Evolutionary conservation across 2,329 filamentous ascomycete species (phyloP), one percentile per base, ranked within the genome.

Genomic region (Penicillium sp.): DNA sequence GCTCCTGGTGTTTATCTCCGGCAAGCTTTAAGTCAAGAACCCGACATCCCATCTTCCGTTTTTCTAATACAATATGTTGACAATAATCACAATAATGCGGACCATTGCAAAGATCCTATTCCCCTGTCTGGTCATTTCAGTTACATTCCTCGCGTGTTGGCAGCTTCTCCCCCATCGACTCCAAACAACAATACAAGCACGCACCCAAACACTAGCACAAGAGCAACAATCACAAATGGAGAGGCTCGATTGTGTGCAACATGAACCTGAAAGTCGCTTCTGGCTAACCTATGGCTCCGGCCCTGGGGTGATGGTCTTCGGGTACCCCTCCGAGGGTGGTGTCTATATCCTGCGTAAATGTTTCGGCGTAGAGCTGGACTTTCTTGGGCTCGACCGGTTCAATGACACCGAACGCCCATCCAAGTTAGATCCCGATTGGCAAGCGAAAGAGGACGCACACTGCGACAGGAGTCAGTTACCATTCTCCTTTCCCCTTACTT

Each of bases 291-390:
- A 37, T 37, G 35, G 35, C 35, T 37, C 35, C 35, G 35, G 35
- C 35, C 21, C 19, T 22, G 59, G 59, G 3, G 37, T 37, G 4
- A 16, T 22, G 33, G 54, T 58, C 10, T 44, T 22, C 3, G 59
- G 59, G 2, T 58, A 27, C 10, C 59, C 59, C 4, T 60, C 57
- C 9, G 43, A 48, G 27, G 59, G 59, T 3, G 59, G 55, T 16
- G 5, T 53, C 37, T 62, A 62, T 48, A 5, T 19, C 6, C 48
- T 60, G 29, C 6, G 37, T 7, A 1, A 39, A n/a, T 53, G 51
- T 35, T 8, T 48, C n/a, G 41, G 53, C 5, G 54, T 62, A 19
- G 59, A 62, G 16, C 53, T 59, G 9, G 59, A 60, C 9, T 61
- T 59, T 27, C 56, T 61, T 13, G 50, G 48, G 19, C 41, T 53